phyloP scores from a whole-genome alignment of 768 basidiomycete species.

The Cubamyces lactineus region DNA sequence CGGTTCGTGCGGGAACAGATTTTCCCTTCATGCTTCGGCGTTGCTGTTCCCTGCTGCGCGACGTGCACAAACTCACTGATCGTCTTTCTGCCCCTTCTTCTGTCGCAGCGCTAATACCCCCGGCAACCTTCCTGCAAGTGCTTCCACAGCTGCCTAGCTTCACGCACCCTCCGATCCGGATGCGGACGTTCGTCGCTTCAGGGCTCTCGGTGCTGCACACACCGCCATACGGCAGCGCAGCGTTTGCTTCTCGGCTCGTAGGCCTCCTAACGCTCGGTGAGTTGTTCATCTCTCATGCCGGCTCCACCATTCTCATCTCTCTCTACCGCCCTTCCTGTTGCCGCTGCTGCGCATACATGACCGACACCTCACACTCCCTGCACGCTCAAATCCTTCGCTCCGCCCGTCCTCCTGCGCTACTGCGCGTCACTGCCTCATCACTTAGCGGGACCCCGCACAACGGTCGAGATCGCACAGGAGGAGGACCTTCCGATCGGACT shows the following conservation, averaged over 20 bases:
- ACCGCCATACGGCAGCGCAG: constrained; percentile 67
- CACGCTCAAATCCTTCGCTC: not conserved
- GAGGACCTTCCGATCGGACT: constrained; percentile 77
- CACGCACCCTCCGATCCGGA: constrained; percentile 68
- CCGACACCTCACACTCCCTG: not conserved
- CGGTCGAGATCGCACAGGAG: constrained; percentile 68
- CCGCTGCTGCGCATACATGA: too few relatives aligned
- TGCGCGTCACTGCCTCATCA: not conserved
- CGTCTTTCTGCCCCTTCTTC: not conserved
- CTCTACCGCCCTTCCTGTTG: not conserved
- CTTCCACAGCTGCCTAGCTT: constrained; percentile 66
- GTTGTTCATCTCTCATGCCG: not conserved
- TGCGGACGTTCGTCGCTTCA: constrained; percentile 66
- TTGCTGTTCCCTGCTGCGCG: not conserved
- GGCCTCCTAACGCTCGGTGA: constrained; percentile 49
- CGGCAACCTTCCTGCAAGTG: constrained; percentile 79
- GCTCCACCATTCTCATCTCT: not conserved
- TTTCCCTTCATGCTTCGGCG: not conserved
- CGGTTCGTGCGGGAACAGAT: not conserved
- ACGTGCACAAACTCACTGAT: not conserved
- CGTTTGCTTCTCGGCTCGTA: constrained; percentile 71
- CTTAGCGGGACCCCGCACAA: constrained; percentile 45
- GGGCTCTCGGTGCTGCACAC: constrained; percentile 85
- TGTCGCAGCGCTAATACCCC: constrained; percentile 80
- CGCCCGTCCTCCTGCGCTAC: too few relatives aligned